Evolutionary conservation across 2,329 filamentous ascomycete species (phyloP).

Genomic region (Helotiales sp.): DNA sequence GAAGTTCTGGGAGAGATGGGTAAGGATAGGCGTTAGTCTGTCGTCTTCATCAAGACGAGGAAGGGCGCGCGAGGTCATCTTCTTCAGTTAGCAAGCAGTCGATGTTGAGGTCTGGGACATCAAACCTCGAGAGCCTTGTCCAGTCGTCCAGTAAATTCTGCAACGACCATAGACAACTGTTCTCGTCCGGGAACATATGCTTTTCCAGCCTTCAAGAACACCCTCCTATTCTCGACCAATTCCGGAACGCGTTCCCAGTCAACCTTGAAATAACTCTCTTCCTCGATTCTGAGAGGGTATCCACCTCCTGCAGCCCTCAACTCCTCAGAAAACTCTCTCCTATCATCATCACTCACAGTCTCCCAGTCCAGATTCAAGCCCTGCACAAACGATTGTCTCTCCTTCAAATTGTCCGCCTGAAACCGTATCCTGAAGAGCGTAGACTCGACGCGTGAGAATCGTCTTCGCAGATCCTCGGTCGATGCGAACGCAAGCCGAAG

Average conservation of each 20-base stretch:
- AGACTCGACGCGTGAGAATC: constrained; percentile 86
- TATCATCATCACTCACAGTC: constrained; percentile 79
- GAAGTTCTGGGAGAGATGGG: constrained; percentile 94
- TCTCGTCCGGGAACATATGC: constrained; percentile 90
- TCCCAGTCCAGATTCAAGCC: constrained; percentile 85
- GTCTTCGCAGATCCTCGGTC: constrained; percentile 85
- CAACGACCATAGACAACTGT: constrained; percentile 85
- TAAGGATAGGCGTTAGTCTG: constrained; percentile 75
- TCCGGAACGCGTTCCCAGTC: constrained; percentile 95
- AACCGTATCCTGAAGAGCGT: constrained; percentile 87
- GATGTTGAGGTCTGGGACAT: background rate
- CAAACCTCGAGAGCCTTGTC: constrained; percentile 82
- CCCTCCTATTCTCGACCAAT: constrained; percentile 77
- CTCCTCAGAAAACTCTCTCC: constrained; percentile 48
- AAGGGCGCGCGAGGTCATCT: constrained; percentile 88
- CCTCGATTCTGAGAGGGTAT: constrained; percentile 59
- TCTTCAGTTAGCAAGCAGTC: constrained; percentile 10
- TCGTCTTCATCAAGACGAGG: constrained; percentile 96
- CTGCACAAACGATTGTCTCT: constrained; percentile 77
- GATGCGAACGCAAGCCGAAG: constrained; percentile 89
- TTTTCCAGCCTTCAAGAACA: constrained; percentile 79
- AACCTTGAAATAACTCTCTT: constrained; percentile 93
- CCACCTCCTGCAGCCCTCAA: constrained; percentile 43
- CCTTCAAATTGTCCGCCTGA: constrained; percentile 73
- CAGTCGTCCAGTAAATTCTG: constrained; percentile 80